phyloP scores from a whole-genome alignment of 2,329 filamentous ascomycete species.

The Incumbomyces lentus region DNA sequence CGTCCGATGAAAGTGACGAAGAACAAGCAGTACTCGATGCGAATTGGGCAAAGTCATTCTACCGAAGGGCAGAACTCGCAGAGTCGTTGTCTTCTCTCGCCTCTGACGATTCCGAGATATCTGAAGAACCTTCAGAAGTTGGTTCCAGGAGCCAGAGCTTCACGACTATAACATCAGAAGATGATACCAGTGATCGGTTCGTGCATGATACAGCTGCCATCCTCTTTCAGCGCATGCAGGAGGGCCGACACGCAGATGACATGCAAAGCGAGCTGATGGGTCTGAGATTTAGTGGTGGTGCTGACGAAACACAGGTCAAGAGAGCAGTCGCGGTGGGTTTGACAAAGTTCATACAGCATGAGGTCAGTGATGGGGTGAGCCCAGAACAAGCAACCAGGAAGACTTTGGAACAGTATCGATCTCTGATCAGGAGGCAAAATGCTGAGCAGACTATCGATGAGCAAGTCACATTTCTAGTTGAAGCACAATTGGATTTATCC shows the following conservation, averaged over 20 bases:
- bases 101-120: slow-evolving; percentile 40
- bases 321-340: slow-evolving; percentile 78
- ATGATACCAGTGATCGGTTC: slow-evolving; percentile 53
- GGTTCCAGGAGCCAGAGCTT: slow-evolving; percentile 61
- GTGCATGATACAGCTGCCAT: slow-evolving; percentile 78
- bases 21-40: slow-evolving; percentile 46
- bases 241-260: slow-evolving; percentile 63
- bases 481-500: slow-evolving; percentile 69
- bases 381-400: slow-evolving; percentile 55
- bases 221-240: slow-evolving; percentile 73
- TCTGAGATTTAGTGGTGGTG: slow-evolving; percentile 81
- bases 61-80: slow-evolving; percentile 40
- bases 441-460: slow-evolving; percentile 51
- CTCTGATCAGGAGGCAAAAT: slow-evolving; percentile 49
- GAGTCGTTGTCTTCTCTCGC: slow-evolving; percentile 56
- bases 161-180: slow-evolving; percentile 59
- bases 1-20: slow-evolving; percentile 46
- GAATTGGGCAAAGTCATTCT: slow-evolving; percentile 44
- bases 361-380: slow-evolving; percentile 50
- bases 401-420: slow-evolving; percentile 54
- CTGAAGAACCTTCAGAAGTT: slow-evolving; percentile 21
- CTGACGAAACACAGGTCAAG: slow-evolving; percentile 78
- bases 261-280: slow-evolving; percentile 91
- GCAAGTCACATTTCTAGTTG: slow-evolving; percentile 74
- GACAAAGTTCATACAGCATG: slow-evolving; percentile 66